Conservation (phyloP, 2,329 filamentous ascomycete species). For the Curvularia verruculosa region DNA sequence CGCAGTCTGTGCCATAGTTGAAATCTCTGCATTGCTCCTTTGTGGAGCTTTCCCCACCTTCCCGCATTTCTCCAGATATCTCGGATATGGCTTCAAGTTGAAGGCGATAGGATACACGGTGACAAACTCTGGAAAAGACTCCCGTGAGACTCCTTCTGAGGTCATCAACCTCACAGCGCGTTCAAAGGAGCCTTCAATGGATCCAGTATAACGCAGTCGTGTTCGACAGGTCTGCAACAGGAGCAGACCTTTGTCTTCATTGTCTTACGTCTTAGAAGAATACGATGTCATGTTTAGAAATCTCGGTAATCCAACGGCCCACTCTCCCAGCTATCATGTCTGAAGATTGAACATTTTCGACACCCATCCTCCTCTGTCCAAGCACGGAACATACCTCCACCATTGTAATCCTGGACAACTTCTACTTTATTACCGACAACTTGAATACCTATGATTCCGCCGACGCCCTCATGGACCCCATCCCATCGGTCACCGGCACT, state of each 20-base stretch:
- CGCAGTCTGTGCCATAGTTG: constrained; percentile 12
- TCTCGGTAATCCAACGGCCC: constrained; percentile 20
- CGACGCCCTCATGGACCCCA: constrained; percentile 77
- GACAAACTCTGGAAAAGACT: constrained; percentile 1
- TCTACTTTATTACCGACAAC: constrained; percentile 58
- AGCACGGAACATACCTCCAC: constrained; percentile 84
- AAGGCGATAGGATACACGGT: background rate
- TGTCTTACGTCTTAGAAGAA: background rate
- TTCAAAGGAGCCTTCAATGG: background rate
- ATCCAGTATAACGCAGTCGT: background rate
- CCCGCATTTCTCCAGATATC: constrained; percentile 18
- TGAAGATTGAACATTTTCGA: constrained; percentile 65
- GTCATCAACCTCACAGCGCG: background rate
- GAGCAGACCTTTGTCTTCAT: background rate
- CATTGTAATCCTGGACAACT: constrained; percentile 81
- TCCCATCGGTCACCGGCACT: constrained; percentile 77
- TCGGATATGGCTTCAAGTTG: background rate
- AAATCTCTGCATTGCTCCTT: constrained; percentile 20
- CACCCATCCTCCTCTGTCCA: constrained; percentile 70
- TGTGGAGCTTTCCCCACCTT: constrained; percentile 24
- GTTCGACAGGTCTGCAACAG: background rate
- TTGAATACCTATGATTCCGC: constrained; percentile 85
- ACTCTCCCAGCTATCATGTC: constrained; percentile 49
- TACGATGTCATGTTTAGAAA: background rate
- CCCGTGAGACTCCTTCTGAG: background rate